Percentiles rank a stretch among this genome's conserved stretches.
phyloP scores from a whole-genome alignment of 2,329 filamentous ascomycete species.

The Penicillium brasilianum region DNA sequence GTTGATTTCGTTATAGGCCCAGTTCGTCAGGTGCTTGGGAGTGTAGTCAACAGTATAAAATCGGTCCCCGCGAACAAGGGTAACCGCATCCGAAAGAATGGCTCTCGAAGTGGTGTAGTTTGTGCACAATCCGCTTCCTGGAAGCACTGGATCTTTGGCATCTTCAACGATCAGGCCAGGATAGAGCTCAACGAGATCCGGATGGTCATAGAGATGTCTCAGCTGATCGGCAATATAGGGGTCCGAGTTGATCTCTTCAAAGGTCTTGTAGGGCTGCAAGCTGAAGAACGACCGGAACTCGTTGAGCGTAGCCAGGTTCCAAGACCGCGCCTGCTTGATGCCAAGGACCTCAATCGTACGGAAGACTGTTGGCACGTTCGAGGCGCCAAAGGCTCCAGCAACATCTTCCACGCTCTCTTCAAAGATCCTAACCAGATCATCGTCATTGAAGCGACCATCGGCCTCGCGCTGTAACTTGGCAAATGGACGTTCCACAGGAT shows the following conservation, averaged over 20 bases:
- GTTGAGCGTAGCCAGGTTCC: conserved; percentile 66
- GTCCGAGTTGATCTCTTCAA: conserved; percentile 59
- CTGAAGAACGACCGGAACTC: conserved; percentile 60
- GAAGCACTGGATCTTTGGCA: conserved; percentile 57
- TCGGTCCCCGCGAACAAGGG: conserved; percentile 53
- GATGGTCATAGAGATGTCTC: conserved; percentile 56
- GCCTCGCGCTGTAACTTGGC: conserved; percentile 54
- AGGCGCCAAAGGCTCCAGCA: conserved; percentile 64
- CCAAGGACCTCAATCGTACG: conserved; percentile 67
- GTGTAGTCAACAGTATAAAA: conserved; percentile 55
- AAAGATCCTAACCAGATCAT: conserved; percentile 63
- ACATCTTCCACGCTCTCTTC: conserved; percentile 65
- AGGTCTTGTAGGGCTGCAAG: conserved; percentile 55
- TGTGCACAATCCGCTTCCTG: conserved; percentile 56
- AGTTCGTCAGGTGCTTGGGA: conserved; percentile 52
- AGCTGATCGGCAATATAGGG: conserved; percentile 52
- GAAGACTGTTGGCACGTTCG: conserved; percentile 63
- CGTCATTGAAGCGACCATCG: conserved; percentile 62
- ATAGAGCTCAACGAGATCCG: conserved; percentile 62
- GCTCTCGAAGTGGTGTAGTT: conserved; percentile 53
- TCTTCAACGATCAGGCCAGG: conserved; percentile 63
- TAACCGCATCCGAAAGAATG: conserved; percentile 55
- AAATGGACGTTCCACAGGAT: conserved; percentile 57
- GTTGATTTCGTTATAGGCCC: conserved; percentile 52
- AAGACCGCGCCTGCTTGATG: conserved; percentile 65